Percentiles rank a stretch among this genome's conserved stretches.
These are phyloP conservation scores for Neotropicomus parvogracilis DNA, from an alignment of 1,284 basidiomycete genomes.

Conservation along the genomic window DNA sequence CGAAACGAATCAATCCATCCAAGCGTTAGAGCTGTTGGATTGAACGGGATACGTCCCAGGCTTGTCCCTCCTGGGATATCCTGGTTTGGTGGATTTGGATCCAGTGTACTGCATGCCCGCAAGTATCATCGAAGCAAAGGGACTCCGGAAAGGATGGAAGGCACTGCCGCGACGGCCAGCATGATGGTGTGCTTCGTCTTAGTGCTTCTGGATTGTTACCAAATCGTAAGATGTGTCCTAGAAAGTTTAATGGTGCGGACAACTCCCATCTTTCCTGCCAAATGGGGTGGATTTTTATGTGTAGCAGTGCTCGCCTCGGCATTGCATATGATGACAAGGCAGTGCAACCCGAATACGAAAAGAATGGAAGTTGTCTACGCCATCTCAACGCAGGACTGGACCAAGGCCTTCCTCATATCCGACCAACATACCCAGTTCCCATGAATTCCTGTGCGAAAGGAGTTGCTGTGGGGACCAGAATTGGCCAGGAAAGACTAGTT, in stretches of 20 bases:
- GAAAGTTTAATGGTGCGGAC: background rate
- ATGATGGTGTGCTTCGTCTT: conserved; percentile 13
- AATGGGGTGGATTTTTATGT: background rate
- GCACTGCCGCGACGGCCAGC: conserved; percentile 44
- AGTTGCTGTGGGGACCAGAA: conserved; percentile 11
- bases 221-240: conserved; percentile 6
- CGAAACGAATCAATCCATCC: background rate
- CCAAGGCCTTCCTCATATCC: conserved; percentile 6
- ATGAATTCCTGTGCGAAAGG: conserved; percentile 13
- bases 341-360: conserved; percentile 7
- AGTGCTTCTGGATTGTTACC: conserved; percentile 3
- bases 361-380: conserved; percentile 23
- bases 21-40: background rate
- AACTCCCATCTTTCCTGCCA: background rate
- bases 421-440: conserved; percentile 3
- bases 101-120: conserved; percentile 97
- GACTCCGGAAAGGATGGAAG: conserved; percentile 68
- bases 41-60: conserved; percentile 43
- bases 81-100: conserved; percentile 79
- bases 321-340: conserved; percentile 7
- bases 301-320: conserved; percentile 3
- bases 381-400: background rate
- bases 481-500: background rate
- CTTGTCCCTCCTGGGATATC: conserved; percentile 86
- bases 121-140: conserved; percentile 59